Percentiles rank a stretch among this genome's conserved stretches.
Conservation (phyloP, 192 early-diverging fungal genomes). For the Coemansia sp. region DNA sequence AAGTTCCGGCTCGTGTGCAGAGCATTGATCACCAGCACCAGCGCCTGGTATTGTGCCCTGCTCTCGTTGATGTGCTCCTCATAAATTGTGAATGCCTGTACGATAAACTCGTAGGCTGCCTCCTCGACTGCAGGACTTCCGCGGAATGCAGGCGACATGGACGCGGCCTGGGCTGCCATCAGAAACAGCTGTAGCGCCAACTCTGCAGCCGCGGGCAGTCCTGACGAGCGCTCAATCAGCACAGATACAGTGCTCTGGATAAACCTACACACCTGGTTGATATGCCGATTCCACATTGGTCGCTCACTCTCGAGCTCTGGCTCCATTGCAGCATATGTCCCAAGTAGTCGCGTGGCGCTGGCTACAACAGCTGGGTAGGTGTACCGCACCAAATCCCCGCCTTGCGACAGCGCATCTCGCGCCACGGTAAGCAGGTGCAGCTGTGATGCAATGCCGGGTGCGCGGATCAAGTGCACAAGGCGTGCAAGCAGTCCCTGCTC, state of each 20-base stretch:
- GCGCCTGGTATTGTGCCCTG: slow-evolving; percentile 84
- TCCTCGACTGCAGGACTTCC: slow-evolving; percentile 84
- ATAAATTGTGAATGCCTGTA: slow-evolving; percentile 95
- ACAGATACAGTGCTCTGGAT: slow-evolving; percentile 81
- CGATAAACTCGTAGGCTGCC: slow-evolving; percentile 96
- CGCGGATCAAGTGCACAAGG: slow-evolving; percentile 71
- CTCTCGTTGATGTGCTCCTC: slow-evolving; percentile 96
- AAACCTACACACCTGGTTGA: slow-evolving; percentile 84
- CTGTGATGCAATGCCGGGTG: slow-evolving; percentile 74
- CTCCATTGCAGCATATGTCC: slow-evolving; percentile 48
- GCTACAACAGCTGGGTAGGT: slow-evolving; percentile 86
- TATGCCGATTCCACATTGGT: slow-evolving; percentile 60
- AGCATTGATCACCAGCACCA: slow-evolving; percentile 84
- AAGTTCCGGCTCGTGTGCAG: slow-evolving; percentile 82
- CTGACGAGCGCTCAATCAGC: slow-evolving; percentile 61
- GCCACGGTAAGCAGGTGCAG: slow-evolving; percentile 80
- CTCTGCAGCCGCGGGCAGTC: slow-evolving; percentile 46
- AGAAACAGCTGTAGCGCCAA: slow-evolving; percentile 81
- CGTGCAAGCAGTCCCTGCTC: slow-evolving; percentile 90
- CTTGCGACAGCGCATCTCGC: slow-evolving; percentile 83
- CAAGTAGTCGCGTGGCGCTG: slow-evolving; percentile 40
- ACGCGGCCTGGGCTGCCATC: slow-evolving; percentile 81
- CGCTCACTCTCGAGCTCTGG: slow-evolving; percentile 23
- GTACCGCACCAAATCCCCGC: slow-evolving; percentile 88
- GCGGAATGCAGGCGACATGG: slow-evolving; percentile 54